Evolutionary conservation across 2,329 filamentous ascomycete genomes (phyloP).

Genomic region (Botrytis elliptica): DNA sequence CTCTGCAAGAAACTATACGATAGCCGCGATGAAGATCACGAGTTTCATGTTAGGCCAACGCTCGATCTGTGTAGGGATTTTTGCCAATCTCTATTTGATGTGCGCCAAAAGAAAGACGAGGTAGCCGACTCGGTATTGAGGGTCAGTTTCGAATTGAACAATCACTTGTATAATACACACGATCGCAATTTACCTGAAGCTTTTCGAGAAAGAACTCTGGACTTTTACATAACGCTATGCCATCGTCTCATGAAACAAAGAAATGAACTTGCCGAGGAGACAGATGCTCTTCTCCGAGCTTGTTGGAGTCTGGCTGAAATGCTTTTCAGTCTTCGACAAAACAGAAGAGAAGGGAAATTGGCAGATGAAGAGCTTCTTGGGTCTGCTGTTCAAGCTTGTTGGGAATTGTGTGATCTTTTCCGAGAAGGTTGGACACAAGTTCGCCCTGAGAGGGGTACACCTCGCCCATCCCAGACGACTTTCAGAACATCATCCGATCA

Average conservation of each 20-base stretch:
- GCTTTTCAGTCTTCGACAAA: slow-evolving; percentile 87
- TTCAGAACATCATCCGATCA: slow-evolving; percentile 47
- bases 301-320: slow-evolving; percentile 92
- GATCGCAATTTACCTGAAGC: slow-evolving; percentile 79
- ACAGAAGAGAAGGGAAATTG: slow-evolving; percentile 67
- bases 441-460: slow-evolving; percentile 80
- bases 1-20: slow-evolving; percentile 88
- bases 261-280: slow-evolving; percentile 73
- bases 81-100: slow-evolving; percentile 87
- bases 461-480: slow-evolving; percentile 73
- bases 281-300: slow-evolving; percentile 77
- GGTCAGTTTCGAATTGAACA: slow-evolving; percentile 93
- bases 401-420: slow-evolving; percentile 93
- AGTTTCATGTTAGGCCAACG: slow-evolving; percentile 68
- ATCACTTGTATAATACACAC: slow-evolving; percentile 91
- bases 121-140: slow-evolving; percentile 80
- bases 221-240: slow-evolving; percentile 92
- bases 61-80: slow-evolving; percentile 89
- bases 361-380: slow-evolving; percentile 82
- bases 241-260: slow-evolving; percentile 96
- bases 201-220: slow-evolving; percentile 84
- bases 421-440: slow-evolving; percentile 88
- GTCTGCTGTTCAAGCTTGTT: slow-evolving; percentile 88
- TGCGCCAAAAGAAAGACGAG: slow-evolving; percentile 75
- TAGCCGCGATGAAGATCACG: slow-evolving; percentile 68